Evolutionary conservation across 306 rosid genomes (phyloP).

Genomic region (Fragaria vesca): DNA sequence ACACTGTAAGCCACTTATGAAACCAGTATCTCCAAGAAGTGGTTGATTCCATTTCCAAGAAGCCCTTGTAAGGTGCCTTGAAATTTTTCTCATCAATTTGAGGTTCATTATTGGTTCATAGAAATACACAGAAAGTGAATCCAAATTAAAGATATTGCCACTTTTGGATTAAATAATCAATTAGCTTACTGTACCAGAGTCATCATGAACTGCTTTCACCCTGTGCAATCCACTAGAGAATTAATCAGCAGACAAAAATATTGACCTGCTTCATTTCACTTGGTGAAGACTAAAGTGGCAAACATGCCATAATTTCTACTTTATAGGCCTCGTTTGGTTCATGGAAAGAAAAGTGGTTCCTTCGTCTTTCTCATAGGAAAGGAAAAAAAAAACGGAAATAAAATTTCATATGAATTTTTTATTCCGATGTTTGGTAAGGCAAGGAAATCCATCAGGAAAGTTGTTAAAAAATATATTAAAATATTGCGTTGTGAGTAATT

Average conservation of each 20-base stretch:
- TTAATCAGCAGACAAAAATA: background rate
- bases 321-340: background rate
- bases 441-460: too few relatives aligned
- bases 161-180: background rate
- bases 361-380: too few relatives aligned
- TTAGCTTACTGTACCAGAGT: background rate
- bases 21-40: background rate
- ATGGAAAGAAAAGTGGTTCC: too few relatives aligned
- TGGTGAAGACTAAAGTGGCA: conserved; percentile 6
- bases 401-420: too few relatives aligned
- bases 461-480: too few relatives aligned
- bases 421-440: too few relatives aligned
- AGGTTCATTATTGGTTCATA: background rate
- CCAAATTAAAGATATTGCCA: background rate
- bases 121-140: background rate
- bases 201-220: background rate
- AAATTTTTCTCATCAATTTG: background rate
- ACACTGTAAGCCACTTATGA: background rate
- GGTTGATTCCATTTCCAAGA: background rate
- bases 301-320: conserved; percentile 12
- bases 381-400: too few relatives aligned
- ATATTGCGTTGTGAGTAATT: too few relatives aligned
- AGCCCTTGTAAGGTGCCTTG: background rate
- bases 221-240: background rate
- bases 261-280: background rate